Base-by-base conservation (phyloP, 495 filamentous ascomycete species). In the Mytilinidion resinicola region DNA sequence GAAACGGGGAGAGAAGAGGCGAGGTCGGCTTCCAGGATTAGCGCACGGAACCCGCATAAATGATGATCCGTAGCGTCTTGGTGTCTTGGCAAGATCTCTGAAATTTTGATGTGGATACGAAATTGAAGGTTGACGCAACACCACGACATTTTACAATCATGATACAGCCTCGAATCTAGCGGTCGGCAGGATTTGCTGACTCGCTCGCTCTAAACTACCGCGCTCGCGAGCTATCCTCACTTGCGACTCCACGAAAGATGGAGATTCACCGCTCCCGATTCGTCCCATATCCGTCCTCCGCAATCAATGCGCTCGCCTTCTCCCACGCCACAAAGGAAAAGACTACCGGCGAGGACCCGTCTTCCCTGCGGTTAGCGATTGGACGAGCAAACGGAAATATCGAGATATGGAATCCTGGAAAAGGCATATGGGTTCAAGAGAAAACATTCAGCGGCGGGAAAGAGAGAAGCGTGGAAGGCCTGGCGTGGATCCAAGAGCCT, bases 211-310 rank as follows among this genome's bases (percentile, higher is more conserved):
- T 25, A n/a, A 8, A 49, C 46, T 1, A 21, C 21, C 46, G 7
- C 46, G 8, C 7, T 30, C 25, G 25, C 25, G 25, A 30, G 25
- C 21, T 25, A 21, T 25, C 46, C 15, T 49, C 46, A 8, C 15
- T 12, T 9, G 19, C 21, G 8, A 12, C 15, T 49, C 5, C 53
- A 44, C 11, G 43, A 46, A 60, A 53, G 58, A 96, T 99, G 89
- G 93, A 97, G 75, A 86, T 97, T 66, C 95, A 99, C 75, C 88
- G 93, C 68, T 95, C 91, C 65, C 89, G 93, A 65, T 99, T 97
- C 76, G 87, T 99, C 43, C 87, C 87, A n/a, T 97, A 91, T 69
- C 91, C 90, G 53, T 84, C 90, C 3, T 88, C 92, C 39, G 87
- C 90, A 30, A 96, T 99, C 69, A 96, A 95, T 74, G 85, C 90